Evolutionary conservation across 192 early-diverging fungal species (phyloP), one percentile per base, ranked within the genome.

Genomic region (Phlyctochytrium arcticum): DNA sequence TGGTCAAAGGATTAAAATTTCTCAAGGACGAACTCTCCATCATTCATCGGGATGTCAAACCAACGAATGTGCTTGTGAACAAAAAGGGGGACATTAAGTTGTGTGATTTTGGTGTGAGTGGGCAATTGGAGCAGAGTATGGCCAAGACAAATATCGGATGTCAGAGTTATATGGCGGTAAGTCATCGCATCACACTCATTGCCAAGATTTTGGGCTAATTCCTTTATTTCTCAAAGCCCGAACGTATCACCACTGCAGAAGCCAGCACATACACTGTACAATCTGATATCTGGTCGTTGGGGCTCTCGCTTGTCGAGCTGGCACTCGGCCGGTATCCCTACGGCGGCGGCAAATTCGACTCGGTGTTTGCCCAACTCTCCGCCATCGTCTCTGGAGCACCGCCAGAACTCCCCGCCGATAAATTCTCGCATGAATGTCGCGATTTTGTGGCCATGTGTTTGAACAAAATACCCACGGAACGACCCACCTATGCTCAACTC

Each of bases 1-100:
- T 94, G 75, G 86, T 94, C 21, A 78, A 81, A 60, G 92, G 92
- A 1, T 69, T 97, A 50, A 76, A 81, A 57, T 94, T 93, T 65
- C 74, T 97, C 10, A 97, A 97, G 71, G 87, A 88, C 70, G 81
- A 91, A 64, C 78, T 95, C 1, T 83, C 82, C 26, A 92, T 94
- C 49, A 97, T 97, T 62, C 94, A 97, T 70, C 80, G 94, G 85
- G 94, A 98, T 81, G 86, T 98, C 65, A 98, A 98, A 71, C 95
- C 95, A 4, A 93, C 93, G 4, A 98, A 98, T 70, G 86, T 98
- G 6, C 73, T 98, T 34, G 84, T 93, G 29, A 95, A 95, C 72
- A 71, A 73, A 21, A 69, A 80, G 58, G 95, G 95, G 57, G 84
- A 96, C 57, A 88, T 98, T 34, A 98, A 96, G 75, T 76, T 98